Percentiles rank a stretch among this genome's conserved stretches.
phyloP scores from a whole-genome alignment of 805 yeast species.

The Starmera quercuum region DNA sequence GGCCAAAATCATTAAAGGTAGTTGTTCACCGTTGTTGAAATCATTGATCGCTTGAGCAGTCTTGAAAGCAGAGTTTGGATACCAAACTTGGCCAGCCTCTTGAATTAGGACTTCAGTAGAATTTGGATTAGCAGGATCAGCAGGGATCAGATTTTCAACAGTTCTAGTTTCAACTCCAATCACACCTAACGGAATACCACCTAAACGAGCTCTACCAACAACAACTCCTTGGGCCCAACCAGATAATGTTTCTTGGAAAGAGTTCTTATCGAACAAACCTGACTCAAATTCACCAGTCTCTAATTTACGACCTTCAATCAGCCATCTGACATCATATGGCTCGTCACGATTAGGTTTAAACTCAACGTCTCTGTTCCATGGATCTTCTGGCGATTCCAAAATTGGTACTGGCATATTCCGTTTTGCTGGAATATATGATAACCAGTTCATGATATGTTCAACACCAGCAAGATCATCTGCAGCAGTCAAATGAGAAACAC shows the following conservation, averaged over 20 bases:
- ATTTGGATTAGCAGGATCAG: slow-evolving; percentile 97
- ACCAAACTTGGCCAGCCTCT: slow-evolving; percentile 99
- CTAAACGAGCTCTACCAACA: slow-evolving; percentile 96
- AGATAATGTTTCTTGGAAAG: slow-evolving; percentile 91
- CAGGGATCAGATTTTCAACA: slow-evolving; percentile 87
- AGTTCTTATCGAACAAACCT: slow-evolving; percentile 87
- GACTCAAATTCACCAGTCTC: slow-evolving; percentile 65
- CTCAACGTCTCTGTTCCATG: slow-evolving; percentile 92
- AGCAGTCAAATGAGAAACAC: slow-evolving; percentile 98
- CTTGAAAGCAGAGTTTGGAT: slow-evolving; percentile 98
- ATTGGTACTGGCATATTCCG: slow-evolving; percentile 89
- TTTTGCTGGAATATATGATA: slow-evolving; percentile 88
- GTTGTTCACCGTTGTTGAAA: slow-evolving; percentile 95
- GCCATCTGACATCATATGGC: slow-evolving; percentile 88
- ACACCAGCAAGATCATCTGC: slow-evolving; percentile 95
- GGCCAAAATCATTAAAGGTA: slow-evolving; percentile 95
- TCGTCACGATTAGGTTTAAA: slow-evolving; percentile 66
- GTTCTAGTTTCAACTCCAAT: slow-evolving; percentile 92
- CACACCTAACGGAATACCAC: slow-evolving; percentile 98
- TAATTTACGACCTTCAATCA: slow-evolving; percentile 78
- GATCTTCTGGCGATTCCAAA: slow-evolving; percentile 60
- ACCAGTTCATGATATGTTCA: slow-evolving; percentile 89
- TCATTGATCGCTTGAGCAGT: slow-evolving; percentile 98
- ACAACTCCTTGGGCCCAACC: slow-evolving; percentile 99
- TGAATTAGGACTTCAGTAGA: slow-evolving; percentile 82